Evolutionary conservation across 495 filamentous ascomycete species (phyloP), one percentile per base, ranked within the genome.

Genomic region (Podospora fimiseda): DNA sequence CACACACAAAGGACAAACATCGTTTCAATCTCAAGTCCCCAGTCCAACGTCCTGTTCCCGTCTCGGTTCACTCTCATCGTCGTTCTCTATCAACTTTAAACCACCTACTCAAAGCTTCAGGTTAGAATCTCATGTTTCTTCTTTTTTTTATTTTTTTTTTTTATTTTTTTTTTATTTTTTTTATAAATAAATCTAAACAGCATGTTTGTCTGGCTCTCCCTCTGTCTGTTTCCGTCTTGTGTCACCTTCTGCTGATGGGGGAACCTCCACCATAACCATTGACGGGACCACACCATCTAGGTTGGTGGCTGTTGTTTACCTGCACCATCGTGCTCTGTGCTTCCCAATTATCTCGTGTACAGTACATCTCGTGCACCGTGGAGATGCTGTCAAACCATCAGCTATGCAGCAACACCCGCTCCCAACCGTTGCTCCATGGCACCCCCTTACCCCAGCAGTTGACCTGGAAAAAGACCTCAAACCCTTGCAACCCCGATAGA

Each of bases 221-320:
- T 45, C 43, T 23, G 15, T 45, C 21, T 18, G 15, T 23, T 8
- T n/a, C 7, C 8, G 33, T 37, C 7, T 37, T n/a, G 11, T 7
- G n/a, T 42, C 19, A 45, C 4, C 43, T 23, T 13, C 33, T 8
- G 8, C 43, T n/a, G n/a, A n/a, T n/a, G n/a, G 20, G 24, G 43
- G 19, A 22, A 22, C 43, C 19, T 23, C 18, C 43, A 45, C 43
- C 43, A 18, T 21, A 18, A 23, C 16, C 15, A 3, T 20, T 45
- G 5, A 14, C n/a, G n/a, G n/a, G n/a, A n/a, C n/a, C n/a, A n/a
- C n/a, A n/a, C n/a, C n/a, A n/a, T n/a, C n/a, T n/a, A n/a, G n/a
- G n/a, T n/a, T n/a, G n/a, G n/a, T n/a, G n/a, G n/a, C n/a, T 47
- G 44, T 47, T 47, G 44, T 47, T 47, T 47, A 23, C 20, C 44